These are phyloP conservation scores for Penicillium coprophilum DNA, from an alignment of 495 filamentous ascomycete genomes.

Conservation along the genomic window DNA sequence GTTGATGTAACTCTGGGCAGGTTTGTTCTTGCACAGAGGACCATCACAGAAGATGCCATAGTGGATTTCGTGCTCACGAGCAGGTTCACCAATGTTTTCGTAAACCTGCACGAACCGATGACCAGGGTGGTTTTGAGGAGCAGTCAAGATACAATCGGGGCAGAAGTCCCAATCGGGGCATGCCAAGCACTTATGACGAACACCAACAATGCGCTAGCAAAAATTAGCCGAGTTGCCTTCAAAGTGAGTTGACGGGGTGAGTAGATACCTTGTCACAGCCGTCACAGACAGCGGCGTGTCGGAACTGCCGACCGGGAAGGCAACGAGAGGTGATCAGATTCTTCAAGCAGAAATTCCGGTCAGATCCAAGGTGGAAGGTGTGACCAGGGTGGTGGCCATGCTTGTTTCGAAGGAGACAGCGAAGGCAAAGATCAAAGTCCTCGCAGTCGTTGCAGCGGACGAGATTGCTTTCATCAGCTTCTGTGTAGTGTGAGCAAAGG, in stretches of 20 bases:
- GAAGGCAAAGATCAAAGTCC: conserved; percentile 88
- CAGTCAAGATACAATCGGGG: conserved; percentile 66
- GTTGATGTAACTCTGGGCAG: conserved; percentile 64
- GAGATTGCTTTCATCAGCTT: conserved; percentile 72
- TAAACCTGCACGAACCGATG: conserved; percentile 93
- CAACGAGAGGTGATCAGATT: conserved; percentile 59
- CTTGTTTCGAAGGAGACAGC: conserved; percentile 69
- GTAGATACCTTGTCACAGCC: conserved; percentile 76
- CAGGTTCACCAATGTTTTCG: conserved; percentile 64
- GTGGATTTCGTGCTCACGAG: conserved; percentile 57
- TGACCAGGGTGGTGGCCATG: conserved; percentile 96
- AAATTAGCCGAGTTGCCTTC: conserved; percentile 25
- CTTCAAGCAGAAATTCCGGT: conserved; percentile 41
- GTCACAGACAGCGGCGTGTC: conserved; percentile 90
- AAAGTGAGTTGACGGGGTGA: neutral
- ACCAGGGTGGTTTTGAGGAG: conserved; percentile 66
- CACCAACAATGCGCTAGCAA: conserved; percentile 69
- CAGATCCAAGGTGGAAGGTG: conserved; percentile 55
- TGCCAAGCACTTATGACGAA: conserved; percentile 94
- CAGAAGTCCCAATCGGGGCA: conserved; percentile 99
- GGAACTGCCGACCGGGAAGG: conserved; percentile 74
- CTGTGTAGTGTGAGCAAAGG: conserved; percentile 37
- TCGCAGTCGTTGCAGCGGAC: conserved; percentile 83
- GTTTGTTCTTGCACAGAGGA: conserved; percentile 71
- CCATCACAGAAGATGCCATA: conserved; percentile 93